Conservation (phyloP, 2,329 filamentous ascomycete species). For the Colletotrichum chrysophilum region DNA sequence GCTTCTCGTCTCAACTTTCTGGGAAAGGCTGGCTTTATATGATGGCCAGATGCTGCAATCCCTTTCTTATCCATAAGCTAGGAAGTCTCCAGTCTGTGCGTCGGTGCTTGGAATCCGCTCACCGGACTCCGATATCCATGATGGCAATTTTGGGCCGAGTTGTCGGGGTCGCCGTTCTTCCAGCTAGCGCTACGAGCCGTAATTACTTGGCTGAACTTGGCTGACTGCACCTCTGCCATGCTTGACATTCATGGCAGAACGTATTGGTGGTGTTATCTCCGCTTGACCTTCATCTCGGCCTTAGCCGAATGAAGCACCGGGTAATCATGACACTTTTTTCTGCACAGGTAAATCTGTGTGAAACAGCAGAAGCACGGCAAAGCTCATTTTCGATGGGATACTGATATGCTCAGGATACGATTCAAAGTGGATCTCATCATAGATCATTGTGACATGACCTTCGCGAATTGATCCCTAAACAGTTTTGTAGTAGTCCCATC, state of each 20-base stretch:
- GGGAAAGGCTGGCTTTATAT: not conserved
- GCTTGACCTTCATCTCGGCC: not conserved
- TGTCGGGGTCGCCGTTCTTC: not conserved
- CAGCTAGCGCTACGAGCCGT: not conserved
- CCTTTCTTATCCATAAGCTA: not conserved
- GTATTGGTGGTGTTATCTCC: not conserved
- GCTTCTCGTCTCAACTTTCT: not conserved
- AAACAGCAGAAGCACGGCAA: not conserved
- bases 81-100: not conserved
- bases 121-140: not conserved
- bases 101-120: not conserved
- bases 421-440: not conserved
- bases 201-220: not conserved
- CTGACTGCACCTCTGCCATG: not conserved
- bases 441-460: not conserved
- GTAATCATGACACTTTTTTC: not conserved
- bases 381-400: not conserved
- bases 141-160: not conserved
- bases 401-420: not conserved
- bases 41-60: not conserved
- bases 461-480: not conserved
- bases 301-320: not conserved
- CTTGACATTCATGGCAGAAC: not conserved
- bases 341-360: not conserved
- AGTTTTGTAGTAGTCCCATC: not conserved